phyloP scores from a whole-genome alignment of 768 basidiomycete species.

The Hericium erinaceus region DNA sequence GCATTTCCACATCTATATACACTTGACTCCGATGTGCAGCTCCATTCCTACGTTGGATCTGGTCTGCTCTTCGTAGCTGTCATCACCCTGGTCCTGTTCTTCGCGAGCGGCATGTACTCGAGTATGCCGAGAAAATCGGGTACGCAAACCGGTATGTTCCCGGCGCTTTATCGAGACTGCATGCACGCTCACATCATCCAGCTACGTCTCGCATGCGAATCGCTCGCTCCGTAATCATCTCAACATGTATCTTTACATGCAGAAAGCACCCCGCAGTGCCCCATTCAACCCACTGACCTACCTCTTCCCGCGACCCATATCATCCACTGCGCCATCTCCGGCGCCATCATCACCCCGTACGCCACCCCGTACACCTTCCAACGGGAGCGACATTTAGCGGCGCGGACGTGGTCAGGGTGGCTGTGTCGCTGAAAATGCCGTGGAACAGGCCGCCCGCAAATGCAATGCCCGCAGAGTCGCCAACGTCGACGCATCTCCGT shows the following conservation, averaged over 20 bases:
- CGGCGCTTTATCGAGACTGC: not conserved
- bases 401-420: slow-evolving; percentile 25
- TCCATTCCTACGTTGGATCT: slow-evolving; percentile 69
- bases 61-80: slow-evolving; percentile 81
- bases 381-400: slow-evolving; percentile 33
- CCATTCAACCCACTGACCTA: slow-evolving; percentile 44
- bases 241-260: slow-evolving; percentile 96
- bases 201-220: slow-evolving; percentile 96
- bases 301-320: slow-evolving; percentile 41
- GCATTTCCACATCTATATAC: slow-evolving; percentile 44
- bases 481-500: not conserved
- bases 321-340: slow-evolving; percentile 16
- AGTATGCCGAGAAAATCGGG: slow-evolving; percentile 89
- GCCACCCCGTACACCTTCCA: slow-evolving; percentile 37
- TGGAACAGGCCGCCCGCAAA: not conserved
- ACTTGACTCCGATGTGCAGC: slow-evolving; percentile 29
- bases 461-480: not conserved
- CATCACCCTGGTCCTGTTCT: slow-evolving; percentile 89
- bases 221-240: slow-evolving; percentile 81
- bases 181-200: slow-evolving; percentile 23
- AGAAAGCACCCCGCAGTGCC: slow-evolving; percentile 63
- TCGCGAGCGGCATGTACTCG: slow-evolving; percentile 95
- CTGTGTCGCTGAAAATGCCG: slow-evolving; percentile 11
- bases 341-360: slow-evolving; percentile 22
- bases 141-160: slow-evolving; percentile 85